These are phyloP conservation scores for Aspergillus latus DNA, from an alignment of 2,329 filamentous ascomycete genomes.

Conservation along the genomic window DNA sequence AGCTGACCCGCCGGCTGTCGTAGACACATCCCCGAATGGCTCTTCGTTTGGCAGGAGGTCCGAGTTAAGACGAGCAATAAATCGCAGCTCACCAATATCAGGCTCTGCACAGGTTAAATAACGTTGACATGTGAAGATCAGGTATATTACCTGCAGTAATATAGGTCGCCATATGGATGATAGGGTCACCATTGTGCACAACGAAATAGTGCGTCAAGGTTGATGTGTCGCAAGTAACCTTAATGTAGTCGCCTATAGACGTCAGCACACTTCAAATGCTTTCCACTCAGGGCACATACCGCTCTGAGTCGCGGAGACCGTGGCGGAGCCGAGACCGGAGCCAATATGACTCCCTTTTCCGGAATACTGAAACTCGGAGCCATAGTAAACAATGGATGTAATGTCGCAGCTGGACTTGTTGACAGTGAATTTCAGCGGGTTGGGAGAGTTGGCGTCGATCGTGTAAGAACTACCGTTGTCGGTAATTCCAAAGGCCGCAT, in stretches of 20 bases:
- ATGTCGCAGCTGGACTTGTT: constrained; percentile 61
- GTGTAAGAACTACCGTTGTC: constrained; percentile 35
- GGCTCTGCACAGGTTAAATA: constrained; percentile 42
- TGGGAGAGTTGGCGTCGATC: constrained; percentile 51
- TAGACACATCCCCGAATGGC: constrained; percentile 57
- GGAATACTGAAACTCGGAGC: constrained; percentile 59
- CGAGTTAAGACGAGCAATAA: constrained; percentile 61
- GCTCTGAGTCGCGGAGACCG: constrained; percentile 51
- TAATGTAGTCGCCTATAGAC: constrained; percentile 49
- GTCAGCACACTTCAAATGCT: background rate
- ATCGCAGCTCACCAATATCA: constrained; percentile 61
- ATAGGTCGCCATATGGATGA: constrained; percentile 62
- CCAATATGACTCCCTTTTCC: constrained; percentile 56
- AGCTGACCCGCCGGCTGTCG: constrained; percentile 50
- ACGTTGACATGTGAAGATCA: background rate
- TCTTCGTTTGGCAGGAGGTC: constrained; percentile 53
- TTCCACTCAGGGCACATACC: constrained; percentile 18
- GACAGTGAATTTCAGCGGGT: constrained; percentile 54
- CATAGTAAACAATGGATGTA: constrained; percentile 61
- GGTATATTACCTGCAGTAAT: constrained; percentile 48
- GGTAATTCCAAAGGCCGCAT: constrained; percentile 32
- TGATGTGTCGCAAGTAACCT: constrained; percentile 60
- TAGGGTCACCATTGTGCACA: constrained; percentile 59
- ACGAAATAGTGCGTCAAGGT: constrained; percentile 67
- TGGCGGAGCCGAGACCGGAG: constrained; percentile 60